Conservation (phyloP, 164 flowering plant species). For the Stephania cephalantha region DNA sequence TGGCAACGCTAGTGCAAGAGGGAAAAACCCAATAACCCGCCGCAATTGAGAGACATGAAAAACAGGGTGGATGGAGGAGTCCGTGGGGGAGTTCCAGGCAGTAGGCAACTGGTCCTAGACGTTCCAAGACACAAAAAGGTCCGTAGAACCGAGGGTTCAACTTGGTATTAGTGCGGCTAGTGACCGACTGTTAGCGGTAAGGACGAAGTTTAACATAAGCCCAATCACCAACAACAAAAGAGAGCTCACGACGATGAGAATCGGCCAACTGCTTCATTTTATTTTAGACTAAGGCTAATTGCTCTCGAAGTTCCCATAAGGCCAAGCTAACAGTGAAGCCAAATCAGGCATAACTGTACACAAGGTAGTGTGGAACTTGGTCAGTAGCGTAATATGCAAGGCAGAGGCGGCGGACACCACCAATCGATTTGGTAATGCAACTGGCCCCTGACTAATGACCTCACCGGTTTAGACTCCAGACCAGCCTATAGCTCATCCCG, state of each 20-base stretch:
- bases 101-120: neutral
- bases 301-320: neutral
- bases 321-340: neutral
- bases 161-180: neutral
- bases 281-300: neutral
- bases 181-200: neutral
- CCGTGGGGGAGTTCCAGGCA: neutral
- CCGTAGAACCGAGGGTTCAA: neutral
- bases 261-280: neutral
- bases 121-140: neutral
- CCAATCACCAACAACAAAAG: neutral
- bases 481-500: too few relatives aligned
- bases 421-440: too few relatives aligned
- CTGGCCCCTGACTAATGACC: too few relatives aligned
- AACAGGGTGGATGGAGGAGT: too few relatives aligned
- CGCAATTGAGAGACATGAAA: too few relatives aligned
- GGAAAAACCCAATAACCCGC: too few relatives aligned
- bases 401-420: too few relatives aligned
- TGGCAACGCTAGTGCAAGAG: too few relatives aligned
- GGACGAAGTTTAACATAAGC: neutral
- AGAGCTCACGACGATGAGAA: neutral
- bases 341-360: too few relatives aligned
- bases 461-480: too few relatives aligned
- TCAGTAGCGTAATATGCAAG: too few relatives aligned
- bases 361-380: too few relatives aligned